Conservation (phyloP, 306 rosid genomes). For the Trifolium fragiferum region DNA sequence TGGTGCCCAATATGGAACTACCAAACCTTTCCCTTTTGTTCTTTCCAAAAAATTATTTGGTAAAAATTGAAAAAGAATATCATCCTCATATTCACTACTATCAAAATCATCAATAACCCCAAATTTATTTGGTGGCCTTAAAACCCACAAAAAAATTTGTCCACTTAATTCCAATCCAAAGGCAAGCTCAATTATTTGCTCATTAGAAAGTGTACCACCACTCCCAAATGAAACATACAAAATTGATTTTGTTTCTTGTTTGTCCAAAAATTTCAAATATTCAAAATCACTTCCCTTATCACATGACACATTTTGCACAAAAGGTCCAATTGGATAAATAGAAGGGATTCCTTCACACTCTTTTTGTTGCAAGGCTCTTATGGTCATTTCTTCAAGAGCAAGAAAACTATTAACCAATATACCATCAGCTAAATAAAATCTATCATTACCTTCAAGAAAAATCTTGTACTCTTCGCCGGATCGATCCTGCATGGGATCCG, state of each 20-base stretch:
- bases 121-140: constrained; percentile 41
- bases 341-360: constrained; percentile 12
- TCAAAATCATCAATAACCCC: constrained; percentile 13
- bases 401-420: constrained; percentile 44
- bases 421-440: constrained; percentile 43
- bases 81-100: constrained; percentile 3
- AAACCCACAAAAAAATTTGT: constrained; percentile 38
- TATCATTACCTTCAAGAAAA: constrained; percentile 36
- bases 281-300: neutral
- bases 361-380: constrained; percentile 35
- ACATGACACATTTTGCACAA: constrained; percentile 35
- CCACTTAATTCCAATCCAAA: constrained; percentile 49
- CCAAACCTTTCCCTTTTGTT: constrained; percentile 40
- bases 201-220: constrained; percentile 39
- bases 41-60: constrained; percentile 46
- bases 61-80: constrained; percentile 32
- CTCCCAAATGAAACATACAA: constrained; percentile 48
- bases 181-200: constrained; percentile 46
- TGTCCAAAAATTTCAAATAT: constrained; percentile 42
- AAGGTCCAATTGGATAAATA: constrained; percentile 54
- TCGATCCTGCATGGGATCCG: constrained; percentile 40
- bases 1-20: constrained; percentile 50
- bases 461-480: constrained; percentile 7
- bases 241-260: constrained; percentile 30
- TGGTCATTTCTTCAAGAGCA: constrained; percentile 39